phyloP scores from a whole-genome alignment of 2,329 filamentous ascomycete genomes.

The Chaetomiaceae sp. region DNA sequence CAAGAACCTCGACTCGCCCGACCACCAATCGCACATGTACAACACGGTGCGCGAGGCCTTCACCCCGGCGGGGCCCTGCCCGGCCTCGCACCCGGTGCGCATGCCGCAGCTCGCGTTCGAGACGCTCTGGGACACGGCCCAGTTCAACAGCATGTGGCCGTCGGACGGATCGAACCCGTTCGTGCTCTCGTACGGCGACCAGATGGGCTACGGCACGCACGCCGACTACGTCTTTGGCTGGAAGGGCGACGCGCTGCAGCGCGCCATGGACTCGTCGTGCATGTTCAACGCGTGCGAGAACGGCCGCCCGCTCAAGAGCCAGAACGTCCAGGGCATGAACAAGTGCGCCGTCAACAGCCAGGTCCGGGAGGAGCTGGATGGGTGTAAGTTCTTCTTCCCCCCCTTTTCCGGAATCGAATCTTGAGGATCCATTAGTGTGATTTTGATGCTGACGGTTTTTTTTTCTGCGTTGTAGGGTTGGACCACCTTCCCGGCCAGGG shows the following conservation, averaged over 20 bases:
- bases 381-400: slow-evolving; percentile 28
- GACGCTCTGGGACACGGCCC: slow-evolving; percentile 41
- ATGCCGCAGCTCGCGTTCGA: slow-evolving; percentile 39
- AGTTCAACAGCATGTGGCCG: slow-evolving; percentile 37
- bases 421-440: no score
- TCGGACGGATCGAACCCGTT: slow-evolving; percentile 33
- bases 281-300: slow-evolving; percentile 35
- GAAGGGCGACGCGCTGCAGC: slow-evolving; percentile 33
- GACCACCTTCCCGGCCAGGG: slow-evolving; percentile 5
- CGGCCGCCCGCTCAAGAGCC: slow-evolving; percentile 31
- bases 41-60: slow-evolving; percentile 27
- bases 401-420: no score
- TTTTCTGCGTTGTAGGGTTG: background rate
- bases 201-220: slow-evolving; percentile 30
- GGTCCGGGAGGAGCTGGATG: slow-evolving; percentile 32
- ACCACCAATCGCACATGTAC: slow-evolving; percentile 33
- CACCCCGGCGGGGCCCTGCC: slow-evolving; percentile 26
- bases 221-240: slow-evolving; percentile 35
- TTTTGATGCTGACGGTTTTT: background rate
- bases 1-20: slow-evolving; percentile 40
- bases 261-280: slow-evolving; percentile 31
- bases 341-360: slow-evolving; percentile 30
- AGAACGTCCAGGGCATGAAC: slow-evolving; percentile 33
- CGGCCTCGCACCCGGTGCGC: slow-evolving; percentile 30
- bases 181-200: slow-evolving; percentile 26